These are phyloP conservation scores for Hypoxylon trugodes DNA, from an alignment of 495 filamentous ascomycete genomes.

Conservation along the genomic window DNA sequence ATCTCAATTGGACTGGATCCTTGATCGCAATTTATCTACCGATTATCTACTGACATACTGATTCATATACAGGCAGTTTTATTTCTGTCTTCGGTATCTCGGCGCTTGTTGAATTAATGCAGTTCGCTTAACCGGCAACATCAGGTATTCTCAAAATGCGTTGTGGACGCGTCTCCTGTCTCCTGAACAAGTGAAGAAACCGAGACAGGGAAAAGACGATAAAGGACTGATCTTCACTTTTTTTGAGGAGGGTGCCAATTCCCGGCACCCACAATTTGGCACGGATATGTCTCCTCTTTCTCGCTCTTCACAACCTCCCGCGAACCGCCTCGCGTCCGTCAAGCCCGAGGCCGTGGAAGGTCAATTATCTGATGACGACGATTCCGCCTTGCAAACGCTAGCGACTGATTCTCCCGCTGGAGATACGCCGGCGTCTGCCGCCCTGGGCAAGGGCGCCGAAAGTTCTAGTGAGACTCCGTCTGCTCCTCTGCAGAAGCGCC, in stretches of 20 bases:
- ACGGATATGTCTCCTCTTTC: conserved; percentile 44
- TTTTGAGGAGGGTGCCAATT: conserved; percentile 22
- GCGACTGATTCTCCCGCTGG: conserved; percentile 29
- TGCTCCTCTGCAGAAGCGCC: conserved; percentile 81
- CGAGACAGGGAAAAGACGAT: conserved; percentile 29
- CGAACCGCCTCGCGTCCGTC: conserved; percentile 37
- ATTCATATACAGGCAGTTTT: conserved; percentile 9
- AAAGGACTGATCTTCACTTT: conserved; percentile 18
- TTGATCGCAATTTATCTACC: conserved; percentile 13
- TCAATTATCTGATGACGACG: conserved; percentile 32
- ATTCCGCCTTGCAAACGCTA: conserved; percentile 23
- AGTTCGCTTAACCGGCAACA: conserved; percentile 12
- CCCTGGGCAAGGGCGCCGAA: conserved; percentile 31
- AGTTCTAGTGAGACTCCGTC: conserved; percentile 44
- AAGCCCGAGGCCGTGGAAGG: conserved; percentile 30
- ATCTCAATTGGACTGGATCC: conserved; percentile 11
- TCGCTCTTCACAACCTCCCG: conserved; percentile 42
- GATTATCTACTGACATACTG: too few relatives aligned
- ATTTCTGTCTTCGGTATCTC: neutral
- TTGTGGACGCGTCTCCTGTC: conserved; percentile 15
- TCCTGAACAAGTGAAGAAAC: conserved; percentile 27
- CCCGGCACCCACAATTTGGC: conserved; percentile 22
- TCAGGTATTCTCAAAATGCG: conserved; percentile 27
- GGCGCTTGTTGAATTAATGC: conserved; percentile 3
- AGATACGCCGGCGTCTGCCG: conserved; percentile 29